Base-by-base conservation (phyloP, 331 rosid species). In the Acacia concinna region DNA sequence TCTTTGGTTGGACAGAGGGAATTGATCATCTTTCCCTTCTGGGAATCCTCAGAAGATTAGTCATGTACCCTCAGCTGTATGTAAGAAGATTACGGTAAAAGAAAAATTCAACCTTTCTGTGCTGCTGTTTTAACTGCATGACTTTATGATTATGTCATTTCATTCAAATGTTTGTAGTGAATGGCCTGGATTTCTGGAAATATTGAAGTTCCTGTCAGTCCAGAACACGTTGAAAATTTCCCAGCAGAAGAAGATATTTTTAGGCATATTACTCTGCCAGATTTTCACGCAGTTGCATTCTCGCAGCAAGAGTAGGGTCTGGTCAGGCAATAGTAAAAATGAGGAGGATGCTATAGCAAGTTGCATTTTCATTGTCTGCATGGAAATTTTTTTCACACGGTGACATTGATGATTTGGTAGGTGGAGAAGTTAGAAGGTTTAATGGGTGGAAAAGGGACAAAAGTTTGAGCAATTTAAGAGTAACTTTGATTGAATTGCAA, bases 1-100 rank as follows among this genome's bases (percentile, higher is more conserved):
- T 49, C 25, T 49, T 38, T 68, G 47, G 35, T 40, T 74, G 68
- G 37, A 74, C 70, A 74, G 78, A 74, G 77, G 68, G 79, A 67
- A 62, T 46, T 82, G 27, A 34, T 46, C 27, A 49, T 35, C 38
- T 69, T 43, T 69, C 13, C 66, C 54, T 11, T 49, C 5, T 34
- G 81, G 66, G 74, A 66, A 35, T 49, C 70, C 57, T 74, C 20
- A 7, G 81, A 77, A 49, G 81, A 67, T 51, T 67, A 46, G 18
- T 49, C 54, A 65, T 49, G 74, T 35, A 49, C 3, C 51, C 31
- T 65, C 63, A 34, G 54, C 51, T 8, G 43, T 66, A 10, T 66
- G 44, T 64, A 64, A 10, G 40, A 27, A 59, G 57, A 41, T 40
- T 40, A 38, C 10, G 54, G 68, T 59, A 31, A 59, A 30, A 52